phyloP scores from a whole-genome alignment of 495 filamentous ascomycete species.

The Jackrogersella multiformis region DNA sequence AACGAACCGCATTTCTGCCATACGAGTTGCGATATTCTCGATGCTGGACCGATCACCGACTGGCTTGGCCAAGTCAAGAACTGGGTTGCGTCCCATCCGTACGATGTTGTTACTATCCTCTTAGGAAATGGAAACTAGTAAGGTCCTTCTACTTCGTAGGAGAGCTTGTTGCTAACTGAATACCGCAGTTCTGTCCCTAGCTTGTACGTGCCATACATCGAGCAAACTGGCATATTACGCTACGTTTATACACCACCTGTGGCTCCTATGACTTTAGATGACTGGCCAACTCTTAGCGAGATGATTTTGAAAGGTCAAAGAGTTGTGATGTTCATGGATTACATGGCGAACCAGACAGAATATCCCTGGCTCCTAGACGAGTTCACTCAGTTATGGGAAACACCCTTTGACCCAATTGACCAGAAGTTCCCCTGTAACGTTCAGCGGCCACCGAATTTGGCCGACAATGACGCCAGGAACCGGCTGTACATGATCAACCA shows the following conservation, averaged over 20 bases:
- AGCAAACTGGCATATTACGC: slow-evolving; percentile 71
- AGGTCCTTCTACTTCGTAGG: slow-evolving; percentile 54
- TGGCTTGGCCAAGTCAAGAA: slow-evolving; percentile 73
- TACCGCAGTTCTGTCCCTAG: slow-evolving; percentile 49
- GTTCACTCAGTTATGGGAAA: slow-evolving; percentile 81
- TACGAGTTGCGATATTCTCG: slow-evolving; percentile 79
- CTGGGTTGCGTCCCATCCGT: slow-evolving; percentile 82
- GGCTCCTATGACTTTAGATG: slow-evolving; percentile 71
- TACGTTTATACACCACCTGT: slow-evolving; percentile 77
- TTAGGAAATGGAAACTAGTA: slow-evolving; percentile 83
- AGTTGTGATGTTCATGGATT: slow-evolving; percentile 72
- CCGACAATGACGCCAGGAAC: slow-evolving; percentile 58
- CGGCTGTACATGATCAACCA: slow-evolving; percentile 92
- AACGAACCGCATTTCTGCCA: slow-evolving; percentile 72
- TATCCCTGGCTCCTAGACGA: slow-evolving; percentile 81
- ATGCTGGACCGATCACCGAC: slow-evolving; percentile 77
- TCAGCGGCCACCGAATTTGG: slow-evolving; percentile 72
- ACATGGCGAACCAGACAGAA: slow-evolving; percentile 79
- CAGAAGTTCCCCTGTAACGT: slow-evolving; percentile 72
- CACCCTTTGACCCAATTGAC: slow-evolving; percentile 73
- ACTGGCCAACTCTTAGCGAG: slow-evolving; percentile 85
- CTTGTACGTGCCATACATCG: slow-evolving; percentile 60
- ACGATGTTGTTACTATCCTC: slow-evolving; percentile 90
- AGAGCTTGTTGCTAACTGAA: slow-evolving; percentile 33
- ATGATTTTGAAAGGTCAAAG: slow-evolving; percentile 73